These are phyloP conservation scores for Papiliotrema nemorosa DNA, from an alignment of 1,284 basidiomycete species.

Conservation along the genomic window DNA sequence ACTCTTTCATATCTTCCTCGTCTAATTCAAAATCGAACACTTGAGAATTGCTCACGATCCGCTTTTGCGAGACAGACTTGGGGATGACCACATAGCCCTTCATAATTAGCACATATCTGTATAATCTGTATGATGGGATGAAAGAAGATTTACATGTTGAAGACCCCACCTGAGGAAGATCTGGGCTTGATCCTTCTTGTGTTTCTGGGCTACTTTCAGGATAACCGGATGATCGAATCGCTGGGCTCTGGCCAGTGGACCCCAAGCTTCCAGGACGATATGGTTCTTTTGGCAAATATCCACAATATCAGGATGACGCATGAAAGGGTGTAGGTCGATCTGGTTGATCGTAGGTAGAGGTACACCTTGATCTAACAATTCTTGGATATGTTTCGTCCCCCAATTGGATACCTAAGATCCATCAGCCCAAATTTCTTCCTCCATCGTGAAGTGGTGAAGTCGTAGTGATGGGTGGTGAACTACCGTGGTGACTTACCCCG, in stretches of 20 bases:
- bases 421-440: background rate
- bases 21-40: constrained; percentile 53
- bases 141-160: constrained; percentile 52
- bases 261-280: constrained; percentile 54
- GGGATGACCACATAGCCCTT: constrained; percentile 52
- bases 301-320: constrained; percentile 51
- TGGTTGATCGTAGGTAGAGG: constrained; percentile 49
- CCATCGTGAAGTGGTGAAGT: background rate
- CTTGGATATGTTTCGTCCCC: constrained; percentile 52
- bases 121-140: no score
- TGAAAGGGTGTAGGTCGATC: constrained; percentile 51
- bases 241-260: constrained; percentile 50
- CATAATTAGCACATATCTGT: background rate
- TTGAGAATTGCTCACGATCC: constrained; percentile 52
- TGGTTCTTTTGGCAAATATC: constrained; percentile 49
- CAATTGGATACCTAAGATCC: constrained; percentile 47
- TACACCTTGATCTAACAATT: constrained; percentile 45
- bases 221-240: constrained; percentile 50
- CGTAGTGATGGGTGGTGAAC: background rate
- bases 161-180: constrained; percentile 55
- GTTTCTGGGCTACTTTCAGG: constrained; percentile 41
- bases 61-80: constrained; percentile 52
- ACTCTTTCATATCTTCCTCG: constrained; percentile 50
- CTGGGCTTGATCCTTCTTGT: constrained; percentile 49
- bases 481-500: constrained; percentile 43